Evolutionary conservation across 2,329 filamentous ascomycete genomes (phyloP), one percentile per base, ranked within the genome.

Genomic region (Epichloe scottii): DNA sequence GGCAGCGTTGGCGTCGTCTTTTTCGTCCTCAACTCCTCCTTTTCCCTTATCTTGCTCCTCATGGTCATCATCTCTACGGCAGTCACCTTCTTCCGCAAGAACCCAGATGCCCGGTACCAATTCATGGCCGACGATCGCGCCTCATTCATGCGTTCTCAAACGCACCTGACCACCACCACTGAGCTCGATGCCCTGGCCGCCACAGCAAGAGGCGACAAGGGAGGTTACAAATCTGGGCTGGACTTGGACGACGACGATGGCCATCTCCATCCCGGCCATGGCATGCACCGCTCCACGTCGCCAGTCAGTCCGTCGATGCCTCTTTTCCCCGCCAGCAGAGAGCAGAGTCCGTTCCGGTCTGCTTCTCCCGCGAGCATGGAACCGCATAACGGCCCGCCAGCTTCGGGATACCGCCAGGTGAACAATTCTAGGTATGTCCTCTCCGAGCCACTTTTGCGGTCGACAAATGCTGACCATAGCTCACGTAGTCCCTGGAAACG

Each of bases 131-230:
- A 96, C 62, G 90, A 96, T 67, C 85, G 90, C 60, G 88, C 88
- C 50, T 95, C 89, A 10, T 96, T 96, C 71, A 95, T 95, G 82
- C 95, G 95, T 74, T 95, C 89, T 14, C 86, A 91, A 66, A 85
- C 86, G 4, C 84, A 90, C 62, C 74, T 95, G 50, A 79, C 70
- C 45, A 69, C 74, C 23, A 87, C 84, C 5, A 95, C 88, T 6
- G 89, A 96, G 69, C 77, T 96, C 48, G 89, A 96, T 65, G 90
- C 89, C 11, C 73, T 95, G 53, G 89, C 87, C 57, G 87, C 86
- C n/a, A 94, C 89, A 8, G 90, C 90, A 26, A 83, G 90, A 62
- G 89, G 89, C 53, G 89, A 94, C 44, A 54, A 54, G 47, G 49
- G 52, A 12, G 44, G 50, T 8, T 71, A 69, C 63, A 70, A 67